Evolutionary conservation across 2,329 filamentous ascomycete genomes (phyloP).

Genomic region (Neofusicoccum laricinum): DNA sequence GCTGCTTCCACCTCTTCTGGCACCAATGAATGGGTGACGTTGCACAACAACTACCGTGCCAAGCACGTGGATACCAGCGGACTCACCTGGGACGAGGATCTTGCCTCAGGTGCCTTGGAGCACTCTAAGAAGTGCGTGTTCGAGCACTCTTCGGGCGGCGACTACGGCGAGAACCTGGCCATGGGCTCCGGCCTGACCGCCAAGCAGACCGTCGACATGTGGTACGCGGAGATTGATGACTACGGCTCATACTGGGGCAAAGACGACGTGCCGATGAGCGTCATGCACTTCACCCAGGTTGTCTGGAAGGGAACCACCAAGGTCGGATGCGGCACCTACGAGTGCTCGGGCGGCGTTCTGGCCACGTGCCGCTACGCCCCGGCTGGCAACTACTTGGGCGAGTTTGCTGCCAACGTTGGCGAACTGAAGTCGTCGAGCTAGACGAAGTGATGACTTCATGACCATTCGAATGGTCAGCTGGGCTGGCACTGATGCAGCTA

Average conservation of each 20-base stretch:
- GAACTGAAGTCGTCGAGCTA: background rate
- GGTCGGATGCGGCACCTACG: conserved; percentile 33
- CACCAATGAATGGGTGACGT: background rate
- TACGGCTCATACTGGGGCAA: conserved; percentile 58
- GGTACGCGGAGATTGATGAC: conserved; percentile 72
- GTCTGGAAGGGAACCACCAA: conserved; percentile 37
- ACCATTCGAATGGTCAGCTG: no score
- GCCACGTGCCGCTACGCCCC: conserved; percentile 87
- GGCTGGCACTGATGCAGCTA: no score
- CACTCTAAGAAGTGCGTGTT: conserved; percentile 77
- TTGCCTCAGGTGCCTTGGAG: conserved; percentile 55
- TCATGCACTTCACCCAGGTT: conserved; percentile 36
- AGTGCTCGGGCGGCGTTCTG: conserved; percentile 29
- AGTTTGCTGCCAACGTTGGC: background rate
- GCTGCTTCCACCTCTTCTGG: no score
- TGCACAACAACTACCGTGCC: conserved; percentile 75
- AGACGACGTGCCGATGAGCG: conserved; percentile 32
- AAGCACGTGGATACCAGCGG: conserved; percentile 71
- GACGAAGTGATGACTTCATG: no score
- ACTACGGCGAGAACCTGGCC: conserved; percentile 92
- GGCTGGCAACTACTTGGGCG: conserved; percentile 40
- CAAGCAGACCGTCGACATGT: conserved; percentile 81
- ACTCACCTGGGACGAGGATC: conserved; percentile 63
- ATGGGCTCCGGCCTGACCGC: conserved; percentile 63
- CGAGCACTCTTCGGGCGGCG: conserved; percentile 53